phyloP scores from a whole-genome alignment of 495 filamentous ascomycete genomes.

The Trichoderma parareesei region DNA sequence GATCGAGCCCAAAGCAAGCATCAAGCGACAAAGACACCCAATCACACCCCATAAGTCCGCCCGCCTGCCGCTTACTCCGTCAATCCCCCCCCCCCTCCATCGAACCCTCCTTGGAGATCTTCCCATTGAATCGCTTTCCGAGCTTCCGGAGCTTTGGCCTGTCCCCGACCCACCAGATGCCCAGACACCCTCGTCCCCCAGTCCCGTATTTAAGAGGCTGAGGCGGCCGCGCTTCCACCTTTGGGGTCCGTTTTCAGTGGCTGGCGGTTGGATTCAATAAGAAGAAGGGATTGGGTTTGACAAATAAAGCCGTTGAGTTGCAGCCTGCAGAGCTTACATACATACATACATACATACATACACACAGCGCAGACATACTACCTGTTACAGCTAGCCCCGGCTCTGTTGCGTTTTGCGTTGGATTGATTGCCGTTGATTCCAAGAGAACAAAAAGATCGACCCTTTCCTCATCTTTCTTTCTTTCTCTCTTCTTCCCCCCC shows the following conservation, averaged over 20 bases:
- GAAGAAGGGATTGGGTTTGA: too few relatives aligned
- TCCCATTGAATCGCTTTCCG: not conserved
- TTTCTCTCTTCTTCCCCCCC: too few relatives aligned
- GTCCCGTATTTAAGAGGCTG: constrained; percentile 4
- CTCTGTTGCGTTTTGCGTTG: too few relatives aligned
- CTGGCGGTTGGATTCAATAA: not conserved
- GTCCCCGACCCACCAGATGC: constrained; percentile 3
- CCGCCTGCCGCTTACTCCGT: constrained; percentile 7
- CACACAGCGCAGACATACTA: too few relatives aligned
- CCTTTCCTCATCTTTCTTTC: not conserved
- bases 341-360: too few relatives aligned
- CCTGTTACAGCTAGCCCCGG: too few relatives aligned
- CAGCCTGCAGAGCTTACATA: not conserved
- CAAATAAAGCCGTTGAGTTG: not conserved
- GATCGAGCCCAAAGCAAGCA: not conserved
- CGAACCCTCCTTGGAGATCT: not conserved
- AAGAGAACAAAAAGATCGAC: not conserved
- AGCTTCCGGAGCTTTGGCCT: not conserved
- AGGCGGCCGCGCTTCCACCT: not conserved
- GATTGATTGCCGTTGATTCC: too few relatives aligned
- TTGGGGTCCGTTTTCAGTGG: not conserved
- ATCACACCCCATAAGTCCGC: not conserved
- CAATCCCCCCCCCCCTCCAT: not conserved
- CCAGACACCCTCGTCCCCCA: not conserved
- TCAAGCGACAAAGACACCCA: not conserved